Evolutionary conservation across 2,329 filamentous ascomycete species (phyloP), one percentile per base, ranked within the genome.

Genomic region (Ceratocystis colombiana): DNA sequence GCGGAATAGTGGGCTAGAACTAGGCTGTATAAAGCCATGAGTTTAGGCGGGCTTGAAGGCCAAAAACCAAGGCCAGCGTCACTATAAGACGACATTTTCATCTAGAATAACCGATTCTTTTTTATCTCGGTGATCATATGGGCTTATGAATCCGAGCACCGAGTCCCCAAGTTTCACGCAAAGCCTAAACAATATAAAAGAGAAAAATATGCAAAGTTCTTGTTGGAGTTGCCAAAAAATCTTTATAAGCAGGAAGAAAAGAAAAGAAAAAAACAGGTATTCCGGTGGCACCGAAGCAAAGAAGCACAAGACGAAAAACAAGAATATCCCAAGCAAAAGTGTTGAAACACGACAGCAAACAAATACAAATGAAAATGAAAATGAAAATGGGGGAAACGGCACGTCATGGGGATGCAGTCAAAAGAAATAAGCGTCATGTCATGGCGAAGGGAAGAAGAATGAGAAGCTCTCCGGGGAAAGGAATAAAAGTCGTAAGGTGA

Each of bases 361-460:
- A 37, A 37, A 63, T 33, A 45, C 41, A 45, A 63, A 55, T n/a
- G 25, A 53, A 30, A 66, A 12, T n/a, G 25, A 53, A 30, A 66
- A 12, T 44, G 62, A 30, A 44, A 22, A 41, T 55, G 41, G 62
- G 45, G 61, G n/a, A 28, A 64, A 65, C 55, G 48, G 45, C 44
- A 62, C 28, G 57, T 63, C 55, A 48, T 62, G 30, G 62, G 57
- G 48, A 41, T 46, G 25, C 50, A 25, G 57, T 65, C 30, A 33
- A 33, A 33, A 7, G 30, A 33, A 53, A 62, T 30, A 62, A 57
- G 17, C 17, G 59, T 22, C 30, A 45, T 62, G 17, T 62, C 59
- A 25, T 41, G 59, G 30, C 33, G 59, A n/a, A 45, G 15, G 20
- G 20, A 44, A 45, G 17, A 17, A 5, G 25, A 22, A 53, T 53